Evolutionary conservation across 2,329 filamentous ascomycete species (phyloP).

Genomic region (Aspergillus sp.): DNA sequence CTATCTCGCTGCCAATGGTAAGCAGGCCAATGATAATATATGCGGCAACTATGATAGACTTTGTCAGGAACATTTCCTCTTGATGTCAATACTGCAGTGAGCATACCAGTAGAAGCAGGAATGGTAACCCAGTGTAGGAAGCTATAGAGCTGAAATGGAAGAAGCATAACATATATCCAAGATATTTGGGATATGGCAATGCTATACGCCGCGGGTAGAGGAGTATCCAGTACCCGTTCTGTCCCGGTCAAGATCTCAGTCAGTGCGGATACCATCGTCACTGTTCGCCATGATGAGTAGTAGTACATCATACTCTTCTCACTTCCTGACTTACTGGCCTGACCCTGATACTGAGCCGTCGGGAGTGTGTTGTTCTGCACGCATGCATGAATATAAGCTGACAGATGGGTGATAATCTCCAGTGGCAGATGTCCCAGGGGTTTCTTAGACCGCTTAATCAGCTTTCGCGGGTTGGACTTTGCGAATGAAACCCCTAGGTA

Average conservation of each 20-base stretch:
- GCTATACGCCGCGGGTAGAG: slow-evolving; percentile 77
- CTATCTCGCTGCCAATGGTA: slow-evolving; percentile 75
- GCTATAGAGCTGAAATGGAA: slow-evolving; percentile 75
- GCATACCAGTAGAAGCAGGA: slow-evolving; percentile 63
- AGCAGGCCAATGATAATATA: slow-evolving; percentile 82
- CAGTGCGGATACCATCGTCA: slow-evolving; percentile 61
- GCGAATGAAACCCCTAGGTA: slow-evolving; percentile 76
- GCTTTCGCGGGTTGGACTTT: slow-evolving; percentile 73
- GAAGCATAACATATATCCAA: slow-evolving; percentile 75
- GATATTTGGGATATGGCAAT: slow-evolving; percentile 86
- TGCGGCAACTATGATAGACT: slow-evolving; percentile 50
- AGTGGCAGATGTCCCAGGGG: slow-evolving; percentile 81
- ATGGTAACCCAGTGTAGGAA: slow-evolving; percentile 72
- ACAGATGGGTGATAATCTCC: slow-evolving; percentile 74
- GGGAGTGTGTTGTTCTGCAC: slow-evolving; percentile 44
- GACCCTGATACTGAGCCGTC: slow-evolving; percentile 36
- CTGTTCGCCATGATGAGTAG: slow-evolving; percentile 21
- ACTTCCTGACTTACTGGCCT: slow-evolving; percentile 30
- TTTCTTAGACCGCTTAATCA: slow-evolving; percentile 68
- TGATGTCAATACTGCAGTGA: not conserved
- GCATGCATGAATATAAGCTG: slow-evolving; percentile 63
- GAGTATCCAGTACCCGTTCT: slow-evolving; percentile 78
- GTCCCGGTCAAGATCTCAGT: slow-evolving; percentile 72
- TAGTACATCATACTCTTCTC: not conserved
- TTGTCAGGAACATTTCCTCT: not conserved